A percentile compares a stretch with the other conserved stretches of the same genome.
phyloP scores from a whole-genome alignment of 179 eudicot genomes.

The Dionaea muscipula region DNA sequence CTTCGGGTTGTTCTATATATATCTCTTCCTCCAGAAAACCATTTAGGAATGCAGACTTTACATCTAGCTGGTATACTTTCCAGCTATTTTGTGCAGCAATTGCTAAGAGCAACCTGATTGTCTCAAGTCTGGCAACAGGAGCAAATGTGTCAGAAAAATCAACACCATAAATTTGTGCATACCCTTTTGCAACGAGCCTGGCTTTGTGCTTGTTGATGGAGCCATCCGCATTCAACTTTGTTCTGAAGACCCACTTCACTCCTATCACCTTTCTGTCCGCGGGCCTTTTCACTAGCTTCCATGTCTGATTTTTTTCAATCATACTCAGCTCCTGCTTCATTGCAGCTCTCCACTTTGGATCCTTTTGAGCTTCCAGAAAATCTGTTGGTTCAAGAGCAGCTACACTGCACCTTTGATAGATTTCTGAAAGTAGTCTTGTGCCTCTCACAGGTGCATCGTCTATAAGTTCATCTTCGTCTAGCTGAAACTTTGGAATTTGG shows the following conservation, averaged over 20 bases:
- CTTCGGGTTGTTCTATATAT: not conserved
- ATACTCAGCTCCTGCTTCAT: not conserved
- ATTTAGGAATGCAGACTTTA: not conserved
- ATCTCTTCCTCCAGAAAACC: not conserved
- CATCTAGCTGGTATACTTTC: not conserved
- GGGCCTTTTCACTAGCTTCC: too few species aligned
- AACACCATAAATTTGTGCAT: not conserved
- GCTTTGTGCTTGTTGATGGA: not conserved
- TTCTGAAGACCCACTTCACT: not conserved
- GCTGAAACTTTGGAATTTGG: too few species aligned
- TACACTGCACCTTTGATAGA: not conserved
- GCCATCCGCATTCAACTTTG: not conserved
- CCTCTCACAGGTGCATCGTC: constrained; percentile 5
- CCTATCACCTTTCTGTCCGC: not conserved
- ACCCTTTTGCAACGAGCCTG: not conserved
- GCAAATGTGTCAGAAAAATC: not conserved
- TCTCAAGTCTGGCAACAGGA: not conserved
- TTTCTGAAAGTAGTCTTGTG: constrained; percentile 8
- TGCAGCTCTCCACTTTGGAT: not conserved
- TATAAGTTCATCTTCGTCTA: too few species aligned
- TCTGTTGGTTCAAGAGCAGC: not conserved
- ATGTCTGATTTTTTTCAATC: not conserved
- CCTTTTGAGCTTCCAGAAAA: not conserved
- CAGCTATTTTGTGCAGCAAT: not conserved
- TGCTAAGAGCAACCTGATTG: not conserved